Percentiles rank a stretch among this genome's conserved stretches.
Evolutionary conservation across 352 stramenopile species (phyloP).

Genomic region (Pythium folliculosum): DNA sequence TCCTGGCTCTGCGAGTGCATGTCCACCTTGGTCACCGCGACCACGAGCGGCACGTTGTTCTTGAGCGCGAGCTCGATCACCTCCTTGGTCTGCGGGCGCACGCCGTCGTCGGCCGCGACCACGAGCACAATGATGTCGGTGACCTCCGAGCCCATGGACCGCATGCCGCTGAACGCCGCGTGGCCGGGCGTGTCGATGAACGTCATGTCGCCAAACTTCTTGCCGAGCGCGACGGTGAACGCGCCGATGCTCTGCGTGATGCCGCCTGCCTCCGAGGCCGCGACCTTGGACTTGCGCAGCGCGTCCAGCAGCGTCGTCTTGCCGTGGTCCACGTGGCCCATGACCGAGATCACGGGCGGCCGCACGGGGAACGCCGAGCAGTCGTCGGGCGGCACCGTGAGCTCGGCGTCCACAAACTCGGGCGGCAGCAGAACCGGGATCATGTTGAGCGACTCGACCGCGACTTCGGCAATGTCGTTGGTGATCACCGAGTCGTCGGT

Average conservation of each 20-base stretch:
- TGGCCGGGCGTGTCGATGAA: slow-evolving; percentile 99
- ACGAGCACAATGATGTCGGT: slow-evolving; percentile 98
- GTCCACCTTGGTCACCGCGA: slow-evolving; percentile 98
- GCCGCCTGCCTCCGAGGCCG: slow-evolving; percentile 94
- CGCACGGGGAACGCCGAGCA: slow-evolving; percentile 69
- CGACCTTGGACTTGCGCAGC: slow-evolving; percentile 91
- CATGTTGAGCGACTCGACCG: slow-evolving; percentile 84
- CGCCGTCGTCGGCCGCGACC: slow-evolving; percentile 97
- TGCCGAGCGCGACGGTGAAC: slow-evolving; percentile 95
- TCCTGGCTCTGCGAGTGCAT: slow-evolving; percentile 76
- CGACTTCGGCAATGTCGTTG: slow-evolving; percentile 78
- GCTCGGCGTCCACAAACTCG: slow-evolving; percentile 81
- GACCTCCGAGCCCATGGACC: slow-evolving; percentile 94
- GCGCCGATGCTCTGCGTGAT: slow-evolving; percentile 99
- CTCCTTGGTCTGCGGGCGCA: slow-evolving; percentile 98
- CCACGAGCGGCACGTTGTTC: slow-evolving; percentile 95
- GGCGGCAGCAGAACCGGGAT: slow-evolving; percentile 80
- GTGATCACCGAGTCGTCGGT: slow-evolving; percentile 72
- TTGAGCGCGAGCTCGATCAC: slow-evolving; percentile 93
- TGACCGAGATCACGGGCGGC: slow-evolving; percentile 97
- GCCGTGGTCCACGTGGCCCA: slow-evolving; percentile 99
- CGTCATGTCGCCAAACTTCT: slow-evolving; percentile 78
- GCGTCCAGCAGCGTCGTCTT: slow-evolving; percentile 99
- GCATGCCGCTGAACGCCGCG: slow-evolving; percentile 98
- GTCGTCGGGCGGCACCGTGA: slow-evolving; percentile 59